These are phyloP conservation scores for Tulasnella sp. DNA, from an alignment of 768 basidiomycete genomes.

Conservation along the genomic window DNA sequence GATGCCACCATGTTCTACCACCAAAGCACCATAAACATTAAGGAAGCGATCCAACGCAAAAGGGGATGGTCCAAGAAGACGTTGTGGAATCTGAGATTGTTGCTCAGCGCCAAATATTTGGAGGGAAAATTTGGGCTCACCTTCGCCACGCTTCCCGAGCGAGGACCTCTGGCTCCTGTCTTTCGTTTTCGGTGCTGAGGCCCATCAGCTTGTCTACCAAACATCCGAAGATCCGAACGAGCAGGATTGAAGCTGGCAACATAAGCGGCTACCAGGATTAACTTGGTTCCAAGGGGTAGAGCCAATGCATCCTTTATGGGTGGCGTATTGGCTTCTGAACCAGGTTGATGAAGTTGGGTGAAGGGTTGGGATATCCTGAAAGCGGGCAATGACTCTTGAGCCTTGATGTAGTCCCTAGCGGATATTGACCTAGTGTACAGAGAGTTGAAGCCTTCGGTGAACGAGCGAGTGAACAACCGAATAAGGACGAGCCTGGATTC, in stretches of 20 bases:
- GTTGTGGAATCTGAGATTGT: slow-evolving; percentile 47
- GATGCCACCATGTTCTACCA: slow-evolving; percentile 39
- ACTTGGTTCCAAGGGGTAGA: slow-evolving; percentile 36
- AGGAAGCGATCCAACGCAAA: slow-evolving; percentile 71
- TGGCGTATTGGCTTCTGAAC: not conserved
- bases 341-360: not conserved
- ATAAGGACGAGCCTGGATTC: slow-evolving; percentile 6
- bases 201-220: slow-evolving; percentile 60
- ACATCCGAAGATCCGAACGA: slow-evolving; percentile 68
- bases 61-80: slow-evolving; percentile 61
- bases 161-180: slow-evolving; percentile 22
- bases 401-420: not conserved
- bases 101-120: slow-evolving; percentile 16
- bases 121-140: no score
- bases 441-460: not conserved
- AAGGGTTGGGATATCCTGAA: slow-evolving; percentile 5
- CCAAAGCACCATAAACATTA: slow-evolving; percentile 62
- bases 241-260: slow-evolving; percentile 76
- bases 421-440: slow-evolving; percentile 7
- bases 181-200: slow-evolving; percentile 40
- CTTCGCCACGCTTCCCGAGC: no score
- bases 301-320: not conserved
- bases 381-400: not conserved
- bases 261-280: slow-evolving; percentile 61
- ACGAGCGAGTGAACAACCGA: not conserved